These are phyloP conservation scores for Colletotrichum orchidophilum DNA, from an alignment of 2,329 filamentous ascomycete genomes.

Conservation along the genomic window DNA sequence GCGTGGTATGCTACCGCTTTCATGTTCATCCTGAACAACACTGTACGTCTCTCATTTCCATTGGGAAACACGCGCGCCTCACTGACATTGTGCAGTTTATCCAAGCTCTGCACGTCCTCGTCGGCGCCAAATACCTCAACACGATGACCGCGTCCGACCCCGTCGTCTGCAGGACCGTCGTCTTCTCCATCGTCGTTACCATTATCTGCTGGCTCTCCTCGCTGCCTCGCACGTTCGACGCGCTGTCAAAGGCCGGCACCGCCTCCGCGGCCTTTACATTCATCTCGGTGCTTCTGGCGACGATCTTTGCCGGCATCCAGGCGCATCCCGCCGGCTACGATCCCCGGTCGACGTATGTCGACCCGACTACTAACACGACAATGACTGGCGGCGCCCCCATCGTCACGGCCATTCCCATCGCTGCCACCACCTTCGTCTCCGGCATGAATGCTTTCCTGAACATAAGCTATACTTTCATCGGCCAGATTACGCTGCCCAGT, in stretches of 20 bases:
- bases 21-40: conserved; percentile 96
- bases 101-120: conserved; percentile 77
- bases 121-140: conserved; percentile 88
- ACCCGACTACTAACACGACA: conserved; percentile 37
- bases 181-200: conserved; percentile 78
- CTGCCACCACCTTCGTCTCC: conserved; percentile 79
- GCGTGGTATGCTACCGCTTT: conserved; percentile 75
- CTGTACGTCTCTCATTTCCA: conserved; percentile 44
- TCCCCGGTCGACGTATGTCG: conserved; percentile 51
- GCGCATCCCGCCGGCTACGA: conserved; percentile 75
- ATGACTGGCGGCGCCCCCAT: conserved; percentile 66
- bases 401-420: conserved; percentile 73
- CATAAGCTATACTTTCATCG: conserved; percentile 96
- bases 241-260: conserved; percentile 81
- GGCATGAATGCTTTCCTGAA: conserved; percentile 92
- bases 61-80: too few species aligned
- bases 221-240: conserved; percentile 84
- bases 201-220: conserved; percentile 82
- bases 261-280: conserved; percentile 89
- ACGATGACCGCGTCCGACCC: conserved; percentile 79
- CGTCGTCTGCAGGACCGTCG: conserved; percentile 77
- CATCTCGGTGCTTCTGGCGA: conserved; percentile 84
- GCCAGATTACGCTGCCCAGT: conserved; percentile 91
- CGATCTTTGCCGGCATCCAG: conserved; percentile 83
- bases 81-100: conserved; percentile 19